phyloP scores from a whole-genome alignment of 306 rosid genomes.

The Quercus rubra region DNA sequence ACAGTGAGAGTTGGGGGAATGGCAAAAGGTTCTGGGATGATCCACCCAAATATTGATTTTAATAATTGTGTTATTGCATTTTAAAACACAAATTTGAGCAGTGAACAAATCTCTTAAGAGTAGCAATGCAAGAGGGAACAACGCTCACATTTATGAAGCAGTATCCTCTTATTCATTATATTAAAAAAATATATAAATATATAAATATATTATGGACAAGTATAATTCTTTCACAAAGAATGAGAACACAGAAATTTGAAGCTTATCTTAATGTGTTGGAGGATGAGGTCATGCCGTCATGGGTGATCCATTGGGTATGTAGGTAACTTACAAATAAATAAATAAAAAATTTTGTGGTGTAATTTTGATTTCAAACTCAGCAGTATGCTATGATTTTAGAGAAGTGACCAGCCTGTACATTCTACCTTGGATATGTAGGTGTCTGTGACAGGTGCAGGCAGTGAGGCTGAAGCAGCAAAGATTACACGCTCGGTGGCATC shows the following conservation, averaged over 20 bases:
- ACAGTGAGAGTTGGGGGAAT: slow-evolving; percentile 81
- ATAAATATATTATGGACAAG: not conserved
- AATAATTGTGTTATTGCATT: too few relatives aligned
- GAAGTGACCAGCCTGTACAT: not conserved
- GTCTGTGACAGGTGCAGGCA: slow-evolving; percentile 62
- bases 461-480: slow-evolving; percentile 82
- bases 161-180: too few relatives aligned
- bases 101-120: not conserved
- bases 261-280: not conserved
- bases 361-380: not conserved
- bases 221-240: not conserved
- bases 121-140: not conserved
- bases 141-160: not conserved
- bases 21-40: slow-evolving; percentile 99
- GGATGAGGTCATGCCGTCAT: too few relatives aligned
- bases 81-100: not conserved
- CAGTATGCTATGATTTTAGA: slow-evolving; percentile 14
- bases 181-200: too few relatives aligned
- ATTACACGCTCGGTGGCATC: slow-evolving; percentile 82
- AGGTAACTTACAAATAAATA: too few relatives aligned
- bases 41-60: slow-evolving; percentile 58
- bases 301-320: too few relatives aligned
- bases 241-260: not conserved
- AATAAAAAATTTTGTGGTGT: too few relatives aligned
- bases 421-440: slow-evolving; percentile 46